Evolutionary conservation across 2,329 filamentous ascomycete genomes (phyloP).

Genomic region (Elsinoe australis): DNA sequence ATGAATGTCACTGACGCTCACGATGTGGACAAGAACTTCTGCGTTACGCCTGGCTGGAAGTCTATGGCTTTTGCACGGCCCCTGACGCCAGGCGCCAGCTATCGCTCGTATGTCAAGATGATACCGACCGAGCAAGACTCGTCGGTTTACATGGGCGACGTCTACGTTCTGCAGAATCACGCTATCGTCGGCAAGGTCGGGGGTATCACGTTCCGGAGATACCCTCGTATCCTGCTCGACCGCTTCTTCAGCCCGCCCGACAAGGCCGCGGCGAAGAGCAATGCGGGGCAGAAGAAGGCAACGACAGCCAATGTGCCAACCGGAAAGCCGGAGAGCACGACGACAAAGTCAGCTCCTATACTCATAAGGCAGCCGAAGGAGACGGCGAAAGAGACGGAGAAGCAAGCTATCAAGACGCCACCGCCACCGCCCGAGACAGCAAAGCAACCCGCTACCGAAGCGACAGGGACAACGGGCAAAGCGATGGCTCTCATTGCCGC

Average conservation of each 20-base stretch:
- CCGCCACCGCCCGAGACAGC: not conserved
- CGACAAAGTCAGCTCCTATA: not conserved
- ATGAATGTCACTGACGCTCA: conserved; percentile 20
- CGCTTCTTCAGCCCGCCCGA: conserved; percentile 33
- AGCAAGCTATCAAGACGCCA: not conserved
- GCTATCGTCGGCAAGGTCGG: conserved; percentile 22
- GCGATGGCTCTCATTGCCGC: conserved; percentile 20
- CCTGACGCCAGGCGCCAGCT: conserved; percentile 25
- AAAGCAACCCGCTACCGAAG: not conserved
- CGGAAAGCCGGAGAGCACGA: too few relatives aligned
- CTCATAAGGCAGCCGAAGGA: not conserved
- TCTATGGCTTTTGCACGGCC: conserved; percentile 28
- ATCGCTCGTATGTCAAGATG: conserved; percentile 29
- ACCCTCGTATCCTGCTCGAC: conserved; percentile 33
- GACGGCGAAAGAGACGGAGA: not conserved
- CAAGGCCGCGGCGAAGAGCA: not conserved
- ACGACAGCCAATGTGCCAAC: too few relatives aligned
- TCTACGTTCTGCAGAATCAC: conserved; percentile 23
- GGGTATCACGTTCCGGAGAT: conserved; percentile 32
- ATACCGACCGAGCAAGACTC: conserved; percentile 19
- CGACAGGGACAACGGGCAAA: not conserved
- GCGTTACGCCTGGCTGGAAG: conserved; percentile 21
- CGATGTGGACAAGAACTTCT: conserved; percentile 29
- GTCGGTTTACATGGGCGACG: conserved; percentile 21
- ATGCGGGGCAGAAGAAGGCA: too few relatives aligned